Evolutionary conservation across 345 rosid genomes (phyloP), one percentile per base, ranked within the genome.

Genomic region (Crucihimalaya himalaica): DNA sequence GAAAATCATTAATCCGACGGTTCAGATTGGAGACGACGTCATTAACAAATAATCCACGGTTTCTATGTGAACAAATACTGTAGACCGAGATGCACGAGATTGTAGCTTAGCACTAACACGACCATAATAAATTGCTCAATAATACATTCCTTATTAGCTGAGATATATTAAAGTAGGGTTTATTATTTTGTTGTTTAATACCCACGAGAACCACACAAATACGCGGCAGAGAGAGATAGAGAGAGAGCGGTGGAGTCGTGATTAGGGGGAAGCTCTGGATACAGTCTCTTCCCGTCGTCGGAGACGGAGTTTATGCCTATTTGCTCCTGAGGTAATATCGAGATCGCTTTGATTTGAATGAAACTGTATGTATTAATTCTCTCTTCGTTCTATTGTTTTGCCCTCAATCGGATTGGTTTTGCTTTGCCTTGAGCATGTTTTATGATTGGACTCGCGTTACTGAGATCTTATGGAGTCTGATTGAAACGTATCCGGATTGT

Each of bases 291-390:
- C 66, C 90, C 98, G 90, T 88, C 90, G 88, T 79, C 74, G 68
- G 88, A 84, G 93, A 79, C 97, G 95, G 90, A 87, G 78, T 78
- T 78, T 84, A 79, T 85, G 91, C 98, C 89, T 84, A 57, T 86
- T 85, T 79, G 83, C 78, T 88, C 65, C 45, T 84, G 86, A 79
- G 92, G 94, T 92, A 31, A 18, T 15, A 8, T 31, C 55, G 4
- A 55, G n/a, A 63, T 65, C 43, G 34, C 34, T n/a, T n/a, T n/a
- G 39, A 46, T 20, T 56, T 60, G 40, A 46, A 6, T 43, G 51
- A 39, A 25, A 67, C 2, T 37, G n/a, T n/a, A n/a, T n/a, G n/a
- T n/a, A n/a, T n/a, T 46, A 15, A 15, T 66, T 47, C 15, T 37
- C 27, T 28, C 29, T 62, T 40, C 6, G 18, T 13, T 74, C 16